These are phyloP conservation scores for Rhododendron henanense DNA, from an alignment of 148 eudicot genomes.

Conservation along the genomic window DNA sequence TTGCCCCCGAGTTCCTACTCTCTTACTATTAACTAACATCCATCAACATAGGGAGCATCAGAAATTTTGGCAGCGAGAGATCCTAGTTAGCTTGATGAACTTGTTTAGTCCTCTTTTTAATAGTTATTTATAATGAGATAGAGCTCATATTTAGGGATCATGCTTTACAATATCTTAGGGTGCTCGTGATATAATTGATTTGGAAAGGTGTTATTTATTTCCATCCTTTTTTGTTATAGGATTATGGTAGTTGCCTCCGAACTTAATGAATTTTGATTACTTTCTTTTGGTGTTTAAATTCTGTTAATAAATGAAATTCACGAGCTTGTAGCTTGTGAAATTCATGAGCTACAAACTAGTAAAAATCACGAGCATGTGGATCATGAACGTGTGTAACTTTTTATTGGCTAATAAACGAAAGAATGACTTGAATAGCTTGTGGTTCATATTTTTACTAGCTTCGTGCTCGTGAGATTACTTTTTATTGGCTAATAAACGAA, in stretches of 20 bases:
- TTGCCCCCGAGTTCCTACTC: not conserved
- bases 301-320: too few relatives aligned
- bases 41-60: slow-evolving; percentile 3
- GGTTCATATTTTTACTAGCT: too few relatives aligned
- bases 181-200: not conserved
- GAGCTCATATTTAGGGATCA: not conserved
- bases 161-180: not conserved
- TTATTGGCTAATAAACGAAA: too few relatives aligned
- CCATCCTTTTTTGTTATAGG: too few relatives aligned
- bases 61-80: slow-evolving; percentile 21
- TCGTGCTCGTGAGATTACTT: too few relatives aligned
- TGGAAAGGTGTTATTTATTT: not conserved
- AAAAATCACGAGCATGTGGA: too few relatives aligned
- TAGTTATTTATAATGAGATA: not conserved
- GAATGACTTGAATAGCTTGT: too few relatives aligned
- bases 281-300: not conserved
- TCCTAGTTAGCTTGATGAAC: not conserved
- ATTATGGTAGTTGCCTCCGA: not conserved
- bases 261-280: not conserved
- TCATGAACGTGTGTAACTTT: too few relatives aligned
- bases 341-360: too few relatives aligned
- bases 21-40: not conserved
- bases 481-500: too few relatives aligned
- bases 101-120: not conserved
- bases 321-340: too few relatives aligned